A percentile compares a stretch with the other conserved stretches of the same genome.
Conservation (phyloP, 208 protist genomes). For the Leishmania major region DNA sequence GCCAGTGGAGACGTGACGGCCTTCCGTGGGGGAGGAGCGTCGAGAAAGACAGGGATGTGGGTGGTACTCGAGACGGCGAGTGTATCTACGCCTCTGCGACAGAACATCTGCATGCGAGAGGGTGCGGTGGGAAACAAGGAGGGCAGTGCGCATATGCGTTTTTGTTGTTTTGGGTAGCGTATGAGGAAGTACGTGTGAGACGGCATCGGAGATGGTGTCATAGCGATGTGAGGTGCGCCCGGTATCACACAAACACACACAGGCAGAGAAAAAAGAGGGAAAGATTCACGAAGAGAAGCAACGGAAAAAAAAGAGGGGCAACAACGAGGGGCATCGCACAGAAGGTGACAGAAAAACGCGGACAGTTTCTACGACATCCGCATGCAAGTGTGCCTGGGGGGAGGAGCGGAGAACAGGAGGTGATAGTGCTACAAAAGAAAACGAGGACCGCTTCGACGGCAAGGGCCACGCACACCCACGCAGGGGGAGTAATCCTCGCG, state of each 20-base stretch:
- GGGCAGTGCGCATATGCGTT: not conserved
- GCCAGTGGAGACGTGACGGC: not conserved
- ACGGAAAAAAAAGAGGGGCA: not conserved
- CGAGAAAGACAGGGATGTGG: not conserved
- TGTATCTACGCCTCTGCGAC: not conserved
- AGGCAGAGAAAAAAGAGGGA: not conserved
- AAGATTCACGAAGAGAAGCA: not conserved
- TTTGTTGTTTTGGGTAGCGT: not conserved
- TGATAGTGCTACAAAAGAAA: not conserved
- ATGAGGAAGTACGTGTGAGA: not conserved
- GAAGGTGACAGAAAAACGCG: not conserved
- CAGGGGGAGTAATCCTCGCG: not conserved
- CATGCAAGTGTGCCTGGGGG: not conserved
- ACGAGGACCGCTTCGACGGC: not conserved
- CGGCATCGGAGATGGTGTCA: not conserved
- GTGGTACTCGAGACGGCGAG: not conserved
- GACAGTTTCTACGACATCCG: not conserved
- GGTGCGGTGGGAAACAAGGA: not conserved
- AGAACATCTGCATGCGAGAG: not conserved
- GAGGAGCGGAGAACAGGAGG: not conserved
- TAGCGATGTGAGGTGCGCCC: not conserved
- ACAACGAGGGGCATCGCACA: not conserved
- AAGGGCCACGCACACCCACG: not conserved
- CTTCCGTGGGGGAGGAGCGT: not conserved
- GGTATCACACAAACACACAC: not conserved